These are phyloP conservation scores for Leccinum olivaceoglutinosum DNA, from an alignment of 1,284 basidiomycete genomes.

Conservation along the genomic window DNA sequence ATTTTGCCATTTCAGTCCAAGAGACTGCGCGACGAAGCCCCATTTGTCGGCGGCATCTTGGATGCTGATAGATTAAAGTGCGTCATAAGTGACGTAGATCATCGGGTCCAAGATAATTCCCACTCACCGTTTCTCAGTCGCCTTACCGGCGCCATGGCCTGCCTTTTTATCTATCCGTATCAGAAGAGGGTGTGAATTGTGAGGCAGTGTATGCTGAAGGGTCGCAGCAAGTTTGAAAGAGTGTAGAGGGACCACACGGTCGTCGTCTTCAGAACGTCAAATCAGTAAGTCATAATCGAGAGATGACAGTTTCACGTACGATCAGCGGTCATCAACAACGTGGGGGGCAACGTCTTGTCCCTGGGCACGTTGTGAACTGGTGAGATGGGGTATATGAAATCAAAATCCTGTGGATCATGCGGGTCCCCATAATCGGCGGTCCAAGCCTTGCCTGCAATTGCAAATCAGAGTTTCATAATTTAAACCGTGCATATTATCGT, in stretches of 20 bases:
- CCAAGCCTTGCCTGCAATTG: slow-evolving; percentile 65
- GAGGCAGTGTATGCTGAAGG: slow-evolving; percentile 57
- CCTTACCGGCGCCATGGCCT: slow-evolving; percentile 78
- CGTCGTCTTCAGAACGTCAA: slow-evolving; percentile 53
- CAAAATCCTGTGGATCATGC: slow-evolving; percentile 68
- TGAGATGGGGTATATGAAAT: slow-evolving; percentile 76
- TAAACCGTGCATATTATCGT: slow-evolving; percentile 6
- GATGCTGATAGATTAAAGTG: slow-evolving; percentile 41
- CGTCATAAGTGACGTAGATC: slow-evolving; percentile 3
- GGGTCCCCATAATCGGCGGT: slow-evolving; percentile 80
- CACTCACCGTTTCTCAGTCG: slow-evolving; percentile 62
- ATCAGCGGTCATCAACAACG: slow-evolving; percentile 71
- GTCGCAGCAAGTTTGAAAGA: slow-evolving; percentile 77
- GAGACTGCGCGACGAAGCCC: slow-evolving; percentile 65
- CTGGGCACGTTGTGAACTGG: slow-evolving; percentile 71
- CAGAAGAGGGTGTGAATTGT: slow-evolving; percentile 67
- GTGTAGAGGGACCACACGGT: slow-evolving; percentile 78
- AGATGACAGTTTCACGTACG: slow-evolving; percentile 42
- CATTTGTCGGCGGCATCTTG: slow-evolving; percentile 72
- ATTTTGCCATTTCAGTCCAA: slow-evolving; percentile 44
- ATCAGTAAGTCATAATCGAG: slow-evolving; percentile 4
- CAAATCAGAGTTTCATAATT: slow-evolving; percentile 7
- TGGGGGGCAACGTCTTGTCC: slow-evolving; percentile 59
- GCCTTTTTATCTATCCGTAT: slow-evolving; percentile 75
- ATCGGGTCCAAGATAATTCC: neutral